Conservation (phyloP, 768 basidiomycete genomes). For the Leccinum barrowsii region DNA sequence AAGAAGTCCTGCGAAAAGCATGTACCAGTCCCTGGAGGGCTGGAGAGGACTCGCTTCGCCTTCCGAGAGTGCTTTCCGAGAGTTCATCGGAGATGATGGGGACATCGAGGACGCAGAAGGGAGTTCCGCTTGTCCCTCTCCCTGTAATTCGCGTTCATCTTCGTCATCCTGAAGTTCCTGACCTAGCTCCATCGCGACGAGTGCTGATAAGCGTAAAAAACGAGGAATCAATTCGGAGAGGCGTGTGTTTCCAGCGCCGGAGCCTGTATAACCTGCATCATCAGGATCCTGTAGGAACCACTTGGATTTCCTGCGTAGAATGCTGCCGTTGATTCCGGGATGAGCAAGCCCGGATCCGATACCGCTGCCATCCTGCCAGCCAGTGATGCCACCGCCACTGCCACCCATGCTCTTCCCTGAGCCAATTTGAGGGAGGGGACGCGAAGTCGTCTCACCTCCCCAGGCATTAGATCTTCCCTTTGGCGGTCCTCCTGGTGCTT, state of each 20-base stretch:
- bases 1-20: conserved; percentile 71
- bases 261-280: conserved; percentile 20
- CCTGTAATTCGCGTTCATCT: conserved; percentile 35
- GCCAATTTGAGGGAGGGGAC: conserved; percentile 17
- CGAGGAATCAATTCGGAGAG: conserved; percentile 63
- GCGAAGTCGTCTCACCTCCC: conserved; percentile 26
- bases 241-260: conserved; percentile 59
- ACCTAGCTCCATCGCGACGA: conserved; percentile 75
- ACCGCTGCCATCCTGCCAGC: conserved; percentile 74
- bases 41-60: conserved; percentile 50
- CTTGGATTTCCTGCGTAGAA: conserved; percentile 48
- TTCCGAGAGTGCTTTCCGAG: conserved; percentile 29
- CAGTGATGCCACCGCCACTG: conserved; percentile 51
- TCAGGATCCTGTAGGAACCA: conserved; percentile 25
- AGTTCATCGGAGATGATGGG: conserved; percentile 8
- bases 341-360: conserved; percentile 67
- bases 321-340: conserved; percentile 53
- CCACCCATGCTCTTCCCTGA: conserved; percentile 27
- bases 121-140: conserved; percentile 21
- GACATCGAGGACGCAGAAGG: conserved; percentile 9
- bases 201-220: conserved; percentile 74
- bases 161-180: conserved; percentile 61
- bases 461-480: conserved; percentile 22
- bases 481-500: conserved; percentile 23
- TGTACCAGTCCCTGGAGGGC: conserved; percentile 80